Percentiles rank a stretch among this genome's conserved stretches.
Evolutionary conservation across 768 basidiomycete species (phyloP).

Genomic region (Flagelloscypha sp.): DNA sequence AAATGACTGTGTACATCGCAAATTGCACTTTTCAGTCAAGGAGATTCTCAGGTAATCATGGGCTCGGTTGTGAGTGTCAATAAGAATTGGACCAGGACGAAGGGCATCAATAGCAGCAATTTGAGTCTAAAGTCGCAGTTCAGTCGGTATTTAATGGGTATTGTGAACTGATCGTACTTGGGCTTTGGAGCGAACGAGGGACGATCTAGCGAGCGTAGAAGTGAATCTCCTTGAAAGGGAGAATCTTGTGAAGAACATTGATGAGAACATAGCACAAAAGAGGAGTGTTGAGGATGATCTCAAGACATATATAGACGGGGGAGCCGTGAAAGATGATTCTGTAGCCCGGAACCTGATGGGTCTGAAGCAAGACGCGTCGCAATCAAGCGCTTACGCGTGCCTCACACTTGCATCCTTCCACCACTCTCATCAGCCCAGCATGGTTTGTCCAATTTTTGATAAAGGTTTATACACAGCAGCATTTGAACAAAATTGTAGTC

Average conservation of each 20-base stretch:
- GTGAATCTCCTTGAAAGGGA: too few species aligned
- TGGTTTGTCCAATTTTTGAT: conserved; percentile 10
- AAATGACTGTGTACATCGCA: conserved; percentile 51
- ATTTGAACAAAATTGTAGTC: conserved; percentile 39
- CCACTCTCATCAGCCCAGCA: conserved; percentile 11
- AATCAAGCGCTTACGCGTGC: conserved; percentile 4
- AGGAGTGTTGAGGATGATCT: background rate
- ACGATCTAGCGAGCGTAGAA: too few species aligned
- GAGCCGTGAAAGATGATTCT: too few species aligned
- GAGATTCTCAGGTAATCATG: conserved; percentile 89
- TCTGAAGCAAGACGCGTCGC: conserved; percentile 5
- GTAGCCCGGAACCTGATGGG: background rate
- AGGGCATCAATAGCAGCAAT: conserved; percentile 47
- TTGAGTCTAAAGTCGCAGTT: conserved; percentile 40
- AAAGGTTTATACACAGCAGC: background rate
- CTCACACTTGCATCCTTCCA: conserved; percentile 6
- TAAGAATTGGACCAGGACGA: conserved; percentile 40
- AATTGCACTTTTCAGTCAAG: conserved; percentile 79
- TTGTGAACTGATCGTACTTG: too few species aligned
- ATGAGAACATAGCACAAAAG: too few species aligned
- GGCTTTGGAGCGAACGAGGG: too few species aligned
- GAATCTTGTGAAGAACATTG: too few species aligned
- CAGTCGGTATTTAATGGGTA: too few species aligned
- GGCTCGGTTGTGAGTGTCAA: conserved; percentile 58
- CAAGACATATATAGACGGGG: too few species aligned